Evolutionary conservation across 2,329 filamentous ascomycete species (phyloP).

Genomic region (Onygenales sp.): DNA sequence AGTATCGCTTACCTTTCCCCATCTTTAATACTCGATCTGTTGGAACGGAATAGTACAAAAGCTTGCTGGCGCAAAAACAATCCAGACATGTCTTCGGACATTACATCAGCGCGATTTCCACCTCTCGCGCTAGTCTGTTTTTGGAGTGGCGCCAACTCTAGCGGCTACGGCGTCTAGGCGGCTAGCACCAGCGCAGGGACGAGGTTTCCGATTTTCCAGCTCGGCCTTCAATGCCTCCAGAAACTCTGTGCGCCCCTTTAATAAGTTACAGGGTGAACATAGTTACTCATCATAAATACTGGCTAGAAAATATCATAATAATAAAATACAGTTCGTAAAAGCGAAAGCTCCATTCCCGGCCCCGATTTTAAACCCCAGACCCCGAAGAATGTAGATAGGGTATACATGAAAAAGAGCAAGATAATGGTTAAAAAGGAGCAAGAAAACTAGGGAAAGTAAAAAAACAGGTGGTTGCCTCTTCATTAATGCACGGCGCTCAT

Average conservation of each 20-base stretch:
- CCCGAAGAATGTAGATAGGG: background rate
- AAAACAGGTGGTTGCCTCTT: no score
- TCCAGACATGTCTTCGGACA: background rate
- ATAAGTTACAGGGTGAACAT: no score
- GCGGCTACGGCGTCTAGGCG: no score
- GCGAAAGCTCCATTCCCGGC: background rate
- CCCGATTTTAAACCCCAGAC: background rate
- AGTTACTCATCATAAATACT: background rate
- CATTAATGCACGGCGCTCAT: background rate
- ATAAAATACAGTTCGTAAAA: background rate
- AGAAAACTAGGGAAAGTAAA: no score
- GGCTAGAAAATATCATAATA: background rate
- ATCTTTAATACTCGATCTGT: slow-evolving; percentile 4
- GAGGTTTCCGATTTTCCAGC: no score
- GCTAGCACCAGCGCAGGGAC: no score
- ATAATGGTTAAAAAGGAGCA: background rate
- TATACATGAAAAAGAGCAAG: background rate
- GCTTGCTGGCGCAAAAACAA: background rate
- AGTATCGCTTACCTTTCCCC: slow-evolving; percentile 24
- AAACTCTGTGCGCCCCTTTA: no score
- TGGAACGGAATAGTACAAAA: background rate
- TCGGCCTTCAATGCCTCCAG: no score
- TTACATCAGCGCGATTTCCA: background rate
- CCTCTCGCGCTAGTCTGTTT: background rate
- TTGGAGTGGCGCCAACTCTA: background rate